Evolutionary conservation across 1,284 basidiomycete species (phyloP).

Genomic region (Melampsora americana): DNA sequence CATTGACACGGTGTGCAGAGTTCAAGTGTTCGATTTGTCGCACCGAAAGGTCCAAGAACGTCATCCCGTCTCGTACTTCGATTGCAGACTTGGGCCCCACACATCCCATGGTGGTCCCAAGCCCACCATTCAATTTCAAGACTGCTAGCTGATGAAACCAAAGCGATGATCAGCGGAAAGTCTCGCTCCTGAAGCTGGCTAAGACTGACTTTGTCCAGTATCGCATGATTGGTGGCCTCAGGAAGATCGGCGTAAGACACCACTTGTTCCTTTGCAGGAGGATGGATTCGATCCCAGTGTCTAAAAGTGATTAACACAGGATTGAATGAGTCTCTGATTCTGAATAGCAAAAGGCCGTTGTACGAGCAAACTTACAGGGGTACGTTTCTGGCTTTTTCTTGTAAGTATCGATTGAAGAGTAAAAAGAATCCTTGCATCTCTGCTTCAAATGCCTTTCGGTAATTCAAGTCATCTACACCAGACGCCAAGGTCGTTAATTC

Average conservation of each 20-base stretch:
- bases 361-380: conserved; percentile 11
- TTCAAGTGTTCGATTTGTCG: conserved; percentile 87
- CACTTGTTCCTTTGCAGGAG: conserved; percentile 88
- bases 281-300: conserved; percentile 96
- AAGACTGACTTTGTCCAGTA: conserved; percentile 67
- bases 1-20: conserved; percentile 66
- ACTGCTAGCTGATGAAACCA: conserved; percentile 69
- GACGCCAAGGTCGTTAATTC: conserved; percentile 90
- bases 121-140: conserved; percentile 98
- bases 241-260: conserved; percentile 77
- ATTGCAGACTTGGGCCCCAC: conserved; percentile 83
- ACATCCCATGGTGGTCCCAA: conserved; percentile 90
- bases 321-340: conserved; percentile 42
- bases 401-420: conserved; percentile 96
- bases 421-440: conserved; percentile 99
- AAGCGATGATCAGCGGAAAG: too few species aligned
- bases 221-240: conserved; percentile 63
- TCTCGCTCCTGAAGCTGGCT: neutral
- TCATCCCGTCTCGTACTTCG: conserved; percentile 96
- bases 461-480: conserved; percentile 40
- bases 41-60: conserved; percentile 94
- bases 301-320: conserved; percentile 57
- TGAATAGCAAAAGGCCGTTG: neutral
- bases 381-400: conserved; percentile 68
- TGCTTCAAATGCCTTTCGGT: conserved; percentile 78